These are phyloP conservation scores for Solanum sejunctum DNA, from an alignment of 257 asterid species.

Conservation along the genomic window DNA sequence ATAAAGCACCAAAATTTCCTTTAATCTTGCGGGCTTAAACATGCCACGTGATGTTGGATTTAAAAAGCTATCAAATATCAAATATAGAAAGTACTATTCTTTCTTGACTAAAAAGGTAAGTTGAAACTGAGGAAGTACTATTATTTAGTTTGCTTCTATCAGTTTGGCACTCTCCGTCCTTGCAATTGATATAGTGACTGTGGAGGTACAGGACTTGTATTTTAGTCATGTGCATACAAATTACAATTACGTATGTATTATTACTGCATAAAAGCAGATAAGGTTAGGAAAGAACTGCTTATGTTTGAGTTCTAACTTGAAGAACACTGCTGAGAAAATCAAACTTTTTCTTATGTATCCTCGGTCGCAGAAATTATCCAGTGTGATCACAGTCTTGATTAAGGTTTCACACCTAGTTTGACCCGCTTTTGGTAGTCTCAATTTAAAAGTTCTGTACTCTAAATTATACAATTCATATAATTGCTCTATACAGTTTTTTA, in stretches of 20 bases:
- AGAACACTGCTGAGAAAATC: not conserved
- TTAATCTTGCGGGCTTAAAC: not conserved
- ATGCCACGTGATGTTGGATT: not conserved
- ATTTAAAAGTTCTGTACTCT: not conserved
- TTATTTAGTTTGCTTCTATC: not conserved
- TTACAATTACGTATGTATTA: not conserved
- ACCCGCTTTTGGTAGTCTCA: not conserved
- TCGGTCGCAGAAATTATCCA: not conserved
- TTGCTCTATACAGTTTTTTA: not conserved
- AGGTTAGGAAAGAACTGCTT: not conserved
- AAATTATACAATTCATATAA: not conserved
- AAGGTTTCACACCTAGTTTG: not conserved
- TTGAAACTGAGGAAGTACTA: not conserved
- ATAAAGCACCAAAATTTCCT: not conserved
- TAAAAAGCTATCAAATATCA: not conserved
- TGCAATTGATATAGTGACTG: not conserved
- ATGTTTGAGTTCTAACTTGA: not conserved
- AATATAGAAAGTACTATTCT: not conserved
- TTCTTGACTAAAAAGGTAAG: not conserved
- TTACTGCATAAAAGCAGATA: not conserved
- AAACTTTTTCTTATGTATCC: not conserved
- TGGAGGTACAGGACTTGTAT: not conserved
- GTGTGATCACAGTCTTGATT: not conserved
- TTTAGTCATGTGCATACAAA: not conserved
- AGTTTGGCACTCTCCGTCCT: not conserved